Evolutionary conservation across 1,284 basidiomycete genomes (phyloP), one percentile per base, ranked within the genome.

Genomic region (Ceratobasidium sp.): DNA sequence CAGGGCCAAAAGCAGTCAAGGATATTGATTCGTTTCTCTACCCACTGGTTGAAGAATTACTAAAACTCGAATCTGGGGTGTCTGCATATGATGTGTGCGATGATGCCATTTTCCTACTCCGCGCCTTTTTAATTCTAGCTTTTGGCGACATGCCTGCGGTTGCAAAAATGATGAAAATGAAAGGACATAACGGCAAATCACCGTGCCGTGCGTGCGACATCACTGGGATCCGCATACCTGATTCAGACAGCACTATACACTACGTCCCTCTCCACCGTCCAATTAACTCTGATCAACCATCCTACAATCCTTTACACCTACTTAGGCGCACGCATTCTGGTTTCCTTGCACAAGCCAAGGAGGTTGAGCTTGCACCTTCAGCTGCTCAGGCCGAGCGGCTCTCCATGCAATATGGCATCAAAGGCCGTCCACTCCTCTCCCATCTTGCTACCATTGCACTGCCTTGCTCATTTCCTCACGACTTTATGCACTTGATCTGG

Each of bases 101-200:
- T 6, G 8, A 8, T 6, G 26, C 52, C 16, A 18, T 21, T 2
- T 75, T 75, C 64, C n/a, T 23, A 18, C 62, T 75, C 18, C 72
- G 32, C 13, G 72, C 63, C 18, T 64, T 70, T 47, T 50, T 59
- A 21, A 62, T 75, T 28, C 44, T 41, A 8, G 63, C 44, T 6
- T 75, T 73, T 69, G 72, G 74, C 21, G 72, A 75, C 46, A 75
- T 75, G 72, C 49, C 72, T 35, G 74, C 74, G 1, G 54, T 73
- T 30, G 55, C 73, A 32, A 75, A 75, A 50, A 23, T 64, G 35
- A 73, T 73, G 59, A 14, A 38, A 14, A 66, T 75, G 61, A 73
- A 64, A 23, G 74, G 74, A 4, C 74, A 55, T 35, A 70, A 67
- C 30, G 74, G 62, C 32, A 26, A 32, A 28, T 14, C 14, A 23